Evolutionary conservation across 2,329 filamentous ascomycete genomes (phyloP).

Genomic region (Penicillium sp.): DNA sequence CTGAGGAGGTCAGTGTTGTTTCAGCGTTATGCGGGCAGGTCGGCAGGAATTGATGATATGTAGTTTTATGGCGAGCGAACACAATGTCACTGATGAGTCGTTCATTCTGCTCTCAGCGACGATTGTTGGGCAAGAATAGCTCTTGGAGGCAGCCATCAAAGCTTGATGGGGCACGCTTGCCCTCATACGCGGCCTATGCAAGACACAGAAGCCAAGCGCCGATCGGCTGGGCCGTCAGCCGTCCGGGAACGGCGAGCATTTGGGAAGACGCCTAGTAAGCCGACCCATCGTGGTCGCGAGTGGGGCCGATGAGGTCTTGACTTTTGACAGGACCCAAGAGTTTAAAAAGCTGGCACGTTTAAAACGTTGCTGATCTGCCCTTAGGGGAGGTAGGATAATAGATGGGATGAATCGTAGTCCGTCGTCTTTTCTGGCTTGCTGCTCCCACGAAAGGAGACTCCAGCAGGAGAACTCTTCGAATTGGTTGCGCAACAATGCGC

Average conservation of each 20-base stretch:
- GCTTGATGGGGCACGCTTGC: neutral
- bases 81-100: neutral
- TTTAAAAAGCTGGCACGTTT: neutral
- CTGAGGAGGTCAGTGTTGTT: neutral
- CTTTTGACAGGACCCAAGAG: neutral
- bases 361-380: constrained; percentile 7
- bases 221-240: constrained; percentile 8
- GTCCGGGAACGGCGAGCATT: neutral
- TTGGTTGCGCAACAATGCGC: constrained; percentile 15
- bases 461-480: neutral
- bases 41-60: too few species aligned
- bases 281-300: neutral
- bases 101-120: neutral
- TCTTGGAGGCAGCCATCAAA: neutral
- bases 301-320: neutral
- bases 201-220: neutral
- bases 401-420: neutral
- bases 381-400: neutral
- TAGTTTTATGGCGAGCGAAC: too few species aligned
- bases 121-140: neutral
- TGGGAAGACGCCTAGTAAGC: neutral
- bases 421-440: neutral
- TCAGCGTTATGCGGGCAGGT: neutral
- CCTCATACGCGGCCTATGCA: neutral
- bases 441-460: neutral